Evolutionary conservation across 1,284 basidiomycete species (phyloP), one percentile per base, ranked within the genome.

Genomic region (Tylopilus sp.): DNA sequence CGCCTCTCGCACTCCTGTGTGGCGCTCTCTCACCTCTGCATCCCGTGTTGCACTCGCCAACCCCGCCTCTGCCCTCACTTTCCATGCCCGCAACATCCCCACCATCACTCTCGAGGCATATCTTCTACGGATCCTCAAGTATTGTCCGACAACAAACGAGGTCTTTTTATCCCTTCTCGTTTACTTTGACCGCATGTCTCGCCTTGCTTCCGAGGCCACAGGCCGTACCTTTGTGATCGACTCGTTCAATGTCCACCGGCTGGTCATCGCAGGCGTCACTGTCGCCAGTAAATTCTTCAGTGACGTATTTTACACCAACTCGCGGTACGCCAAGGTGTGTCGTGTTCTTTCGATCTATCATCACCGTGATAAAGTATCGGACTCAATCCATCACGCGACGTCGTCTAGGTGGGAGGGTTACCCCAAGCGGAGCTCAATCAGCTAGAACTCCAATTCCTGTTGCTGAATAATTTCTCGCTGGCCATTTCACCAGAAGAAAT

Each of bases 281-380:
- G 96, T 99, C 9, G 95, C 96, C 16, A 94, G 90, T 75, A 99
- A 99, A 70, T 99, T 99, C 69, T 98, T 98, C 68, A 93, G 89
- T 52, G 96, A 99, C 68, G 94, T 99, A 10, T 99, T 99, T 64
- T 98, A 99, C 72, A 98, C 96, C n/a, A 99, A 99, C 64, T 97
- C 95, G 26, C 79, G 96, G 31, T 99, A 99, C 67, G 96, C 96
- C 50, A 99, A 98, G 82, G 94, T 95, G 54, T 46, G 84, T 74
- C 46, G 12, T 36, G 23, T 21, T 53, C 44, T 15, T 42, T 12
- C 3, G 13, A 23, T 55, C 46, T 29, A 7, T 23, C 36, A 21
- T 21, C 15, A 15, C 36, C 10, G 10, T 26, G 3, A 29, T 37
- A 34, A 43, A 40, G 21, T 45, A n/a, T 46, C 51, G 44, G 26